Evolutionary conservation across 225 moss, liverwort and hornwort species (phyloP).

Genomic region (Pleurozium schreberi): DNA sequence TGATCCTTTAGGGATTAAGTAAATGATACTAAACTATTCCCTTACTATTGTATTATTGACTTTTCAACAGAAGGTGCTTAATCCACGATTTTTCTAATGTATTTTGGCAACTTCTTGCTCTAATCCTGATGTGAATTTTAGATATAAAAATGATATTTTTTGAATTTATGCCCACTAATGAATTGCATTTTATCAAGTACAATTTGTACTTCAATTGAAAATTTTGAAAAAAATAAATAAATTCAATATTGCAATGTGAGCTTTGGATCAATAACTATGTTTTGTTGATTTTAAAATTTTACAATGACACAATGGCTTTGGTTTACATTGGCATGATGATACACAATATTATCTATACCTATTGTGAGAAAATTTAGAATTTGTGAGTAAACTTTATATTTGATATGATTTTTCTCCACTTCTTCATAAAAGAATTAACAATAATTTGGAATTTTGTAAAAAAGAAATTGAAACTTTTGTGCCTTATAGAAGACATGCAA

Average conservation of each 20-base stretch:
- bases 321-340: rapidly evolving
- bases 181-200: background rate
- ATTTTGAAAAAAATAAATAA: background rate
- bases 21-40: background rate
- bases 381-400: background rate
- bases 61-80: background rate
- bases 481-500: no score
- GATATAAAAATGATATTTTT: background rate
- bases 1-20: no score
- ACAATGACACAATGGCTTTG: background rate
- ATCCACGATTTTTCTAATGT: background rate
- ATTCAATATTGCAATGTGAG: background rate
- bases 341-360: background rate
- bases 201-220: background rate
- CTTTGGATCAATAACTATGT: background rate
- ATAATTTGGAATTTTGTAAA: background rate
- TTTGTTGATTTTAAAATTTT: background rate
- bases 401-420: no score
- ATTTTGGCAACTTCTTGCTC: background rate
- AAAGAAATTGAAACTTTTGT: background rate
- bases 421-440: rapidly evolving
- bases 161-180: background rate
- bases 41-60: background rate
- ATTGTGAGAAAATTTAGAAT: background rate
- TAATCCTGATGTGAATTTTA: background rate